Evolutionary conservation across 2,329 filamentous ascomycete species (phyloP), one percentile per base, ranked within the genome.

Genomic region (Talaromyces sp.): DNA sequence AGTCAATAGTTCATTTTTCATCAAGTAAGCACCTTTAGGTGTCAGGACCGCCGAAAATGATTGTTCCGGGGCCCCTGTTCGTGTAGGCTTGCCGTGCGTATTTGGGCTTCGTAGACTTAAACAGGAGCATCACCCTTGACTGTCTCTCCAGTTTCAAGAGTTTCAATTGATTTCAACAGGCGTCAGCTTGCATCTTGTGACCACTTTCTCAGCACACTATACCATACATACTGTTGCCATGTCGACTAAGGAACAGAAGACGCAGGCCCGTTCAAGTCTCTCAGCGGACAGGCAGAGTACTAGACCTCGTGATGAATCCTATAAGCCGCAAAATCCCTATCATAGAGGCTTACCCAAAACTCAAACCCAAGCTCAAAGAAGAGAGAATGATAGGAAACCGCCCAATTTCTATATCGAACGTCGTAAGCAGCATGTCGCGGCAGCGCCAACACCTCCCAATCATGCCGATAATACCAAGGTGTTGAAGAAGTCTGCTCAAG

Each of bases 401-500:
- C 56, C 62, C n/a, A 56, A 59, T 45, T 62, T 62, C 55, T 63
- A 58, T 28, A 35, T 61, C 19, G 22, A 59, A 54, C 59, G 43
- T 25, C 56, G 51, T 31, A 58, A 63, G 53, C 50, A 35, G 45
- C 48, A 63, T 48, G 41, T 54, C 45, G 53, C 46, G 37, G 60
- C 41, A 40, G 59, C 60, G 19, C 57, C 19, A 52, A 64, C 62
- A 33, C 59, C 62, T 33, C 52, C 53, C 35, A 17, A 58, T 15
- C 59, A 62, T 54, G 10, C 58, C n/a, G 22, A 53, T 17, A 63
- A 58, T 11, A 64, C 36, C 25, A 62, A 64, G 15, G 53, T 63
- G 17, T 62, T 39, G 41, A 57, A 58, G 21, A 62, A 58, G 40
- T 64, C 41, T 15, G 40, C 63, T 19, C 28, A 53, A 39, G 62